Percentiles rank a stretch among this genome's conserved stretches.
Evolutionary conservation across 169 alveolate species (phyloP).

Genomic region (Plasmodium relictum): DNA sequence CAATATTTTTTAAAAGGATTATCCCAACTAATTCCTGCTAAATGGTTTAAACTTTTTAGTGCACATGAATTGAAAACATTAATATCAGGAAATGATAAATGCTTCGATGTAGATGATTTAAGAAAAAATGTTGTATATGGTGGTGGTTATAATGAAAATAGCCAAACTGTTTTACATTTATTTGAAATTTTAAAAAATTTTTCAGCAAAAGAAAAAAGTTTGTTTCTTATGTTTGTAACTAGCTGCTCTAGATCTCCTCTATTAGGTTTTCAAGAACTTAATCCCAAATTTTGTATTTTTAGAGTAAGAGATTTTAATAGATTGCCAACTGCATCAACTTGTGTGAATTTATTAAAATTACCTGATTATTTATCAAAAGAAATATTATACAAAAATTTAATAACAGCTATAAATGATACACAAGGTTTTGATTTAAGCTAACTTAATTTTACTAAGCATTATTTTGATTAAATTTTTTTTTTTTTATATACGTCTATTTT

Average conservation of each 20-base stretch:
- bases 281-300: constrained; percentile 95
- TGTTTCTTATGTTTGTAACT: constrained; percentile 96
- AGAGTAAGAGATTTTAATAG: constrained; percentile 90
- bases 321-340: constrained; percentile 97
- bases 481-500: too few relatives aligned
- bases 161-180: constrained; percentile 91
- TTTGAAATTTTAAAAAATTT: constrained; percentile 93
- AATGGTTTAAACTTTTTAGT: constrained; percentile 93
- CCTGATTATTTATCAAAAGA: constrained; percentile 94
- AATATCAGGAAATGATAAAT: constrained; percentile 93
- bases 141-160: constrained; percentile 91
- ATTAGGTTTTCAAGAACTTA: constrained; percentile 92
- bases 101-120: constrained; percentile 93
- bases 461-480: too few relatives aligned
- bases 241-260: constrained; percentile 97
- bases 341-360: constrained; percentile 95
- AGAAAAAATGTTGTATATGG: constrained; percentile 90
- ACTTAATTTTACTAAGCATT: not conserved
- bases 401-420: constrained; percentile 92
- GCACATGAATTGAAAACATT: constrained; percentile 95
- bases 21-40: constrained; percentile 90
- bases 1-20: constrained; percentile 94
- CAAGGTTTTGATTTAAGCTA: constrained; percentile 94
- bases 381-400: constrained; percentile 86
- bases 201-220: constrained; percentile 89